Base-by-base conservation (phyloP, 352 stramenopile species). In the Phytophthora pinifolia region DNA sequence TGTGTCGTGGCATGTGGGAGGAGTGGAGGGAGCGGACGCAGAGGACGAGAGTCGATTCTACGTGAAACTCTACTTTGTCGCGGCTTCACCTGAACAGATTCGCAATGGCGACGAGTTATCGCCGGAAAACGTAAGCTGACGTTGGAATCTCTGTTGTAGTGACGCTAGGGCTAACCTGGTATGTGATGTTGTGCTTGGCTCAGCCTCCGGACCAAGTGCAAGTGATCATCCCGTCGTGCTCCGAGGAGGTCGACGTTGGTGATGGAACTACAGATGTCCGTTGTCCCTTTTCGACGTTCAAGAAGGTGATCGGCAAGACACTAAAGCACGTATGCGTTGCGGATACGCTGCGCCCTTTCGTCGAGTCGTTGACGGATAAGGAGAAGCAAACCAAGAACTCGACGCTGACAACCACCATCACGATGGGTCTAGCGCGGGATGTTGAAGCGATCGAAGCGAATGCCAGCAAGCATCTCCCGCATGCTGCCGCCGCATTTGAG, bases 1-100 rank as follows among this genome's bases (percentile, higher is more conserved):
- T 32, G 43, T 63, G 17, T 42, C 46, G 15, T 70, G 56, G 62
- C 29, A 34, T 29, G 35, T 27, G 7, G 37, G 50, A 51, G 52
- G 33, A 31, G 36, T 25, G 22, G 44, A 38, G 4, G 34, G 12
- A 20, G 14, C 44, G 12, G 22, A 17, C 30, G 2, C 9, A 35
- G 13, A 62, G 20, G 46, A 62, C 9, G 49, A 59, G n/a, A 71
- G 64, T 36, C 59, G 68, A 42, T 83, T 79, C 44, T 89, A 77
- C 56, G 70, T 92, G 43, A 82, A 92, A 37, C 52, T 76, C 27
- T 92, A 75, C 54, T 92, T 92, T 37, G 68, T 92, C 30, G 66
- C 79, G 0, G 82, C 82, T 31, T 83, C 79, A 12, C 82, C 82
- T 20, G 50, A 79, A 33, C 82, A 92, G 61, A 92, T 92, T 70